A percentile compares a stretch with the other conserved stretches of the same genome.
Conservation (phyloP, 148 eudicot genomes). For the Suaeda aralocaspica region DNA sequence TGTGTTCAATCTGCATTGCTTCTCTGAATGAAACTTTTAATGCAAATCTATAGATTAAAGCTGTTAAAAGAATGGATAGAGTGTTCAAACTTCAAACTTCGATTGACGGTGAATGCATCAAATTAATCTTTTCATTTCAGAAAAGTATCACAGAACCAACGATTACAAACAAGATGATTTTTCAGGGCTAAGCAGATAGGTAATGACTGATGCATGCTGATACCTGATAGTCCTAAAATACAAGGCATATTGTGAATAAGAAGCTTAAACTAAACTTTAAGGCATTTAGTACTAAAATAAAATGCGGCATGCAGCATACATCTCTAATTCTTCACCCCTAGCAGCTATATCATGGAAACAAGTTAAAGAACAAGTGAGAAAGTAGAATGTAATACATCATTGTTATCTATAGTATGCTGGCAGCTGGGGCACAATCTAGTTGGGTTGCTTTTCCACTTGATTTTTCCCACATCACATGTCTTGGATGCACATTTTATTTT, state of each 20-base stretch:
- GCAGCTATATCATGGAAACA: not conserved
- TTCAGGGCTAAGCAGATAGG: not conserved
- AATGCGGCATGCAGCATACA: not conserved
- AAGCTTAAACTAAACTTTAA: not conserved
- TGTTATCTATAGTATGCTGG: constrained; percentile 67
- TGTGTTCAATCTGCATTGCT: no score
- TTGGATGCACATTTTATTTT: constrained; percentile 88
- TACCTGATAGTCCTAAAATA: not conserved
- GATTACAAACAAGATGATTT: not conserved
- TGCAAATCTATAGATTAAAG: no score
- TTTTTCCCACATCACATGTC: constrained; percentile 39
- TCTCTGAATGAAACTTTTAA: no score
- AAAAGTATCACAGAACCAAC: not conserved
- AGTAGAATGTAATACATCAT: constrained; percentile 54
- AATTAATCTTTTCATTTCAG: no score
- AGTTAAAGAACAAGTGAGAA: not conserved
- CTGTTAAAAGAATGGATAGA: no score
- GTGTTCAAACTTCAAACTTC: no score
- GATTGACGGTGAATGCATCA: no score
- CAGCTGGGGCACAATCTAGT: constrained; percentile 86
- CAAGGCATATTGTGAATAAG: not conserved
- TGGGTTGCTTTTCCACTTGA: constrained; percentile 85
- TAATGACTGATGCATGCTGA: not conserved
- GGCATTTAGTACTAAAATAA: not conserved
- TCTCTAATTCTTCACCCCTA: not conserved